Evolutionary conservation across 1,139 yeast genomes (phyloP), one percentile per base, ranked within the genome.

Genomic region (Debaryomycetaceae sp.): DNA sequence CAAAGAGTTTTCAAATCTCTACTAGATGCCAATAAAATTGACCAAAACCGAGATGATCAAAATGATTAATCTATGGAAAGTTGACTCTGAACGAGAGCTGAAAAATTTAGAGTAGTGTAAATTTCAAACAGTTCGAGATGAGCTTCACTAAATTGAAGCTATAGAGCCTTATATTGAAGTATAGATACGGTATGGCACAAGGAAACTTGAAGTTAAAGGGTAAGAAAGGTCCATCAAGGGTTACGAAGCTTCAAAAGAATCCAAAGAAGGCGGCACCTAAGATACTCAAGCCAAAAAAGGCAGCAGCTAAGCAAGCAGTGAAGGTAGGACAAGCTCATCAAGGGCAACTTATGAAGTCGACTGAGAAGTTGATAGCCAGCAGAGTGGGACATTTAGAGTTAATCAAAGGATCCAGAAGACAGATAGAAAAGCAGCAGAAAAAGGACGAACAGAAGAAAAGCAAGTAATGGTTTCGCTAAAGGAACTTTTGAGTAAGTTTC

Each of bases 381-480:
- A 78, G 92, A 61, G 97, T 91, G 4, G 98, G 98, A n/a, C 98
- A 92, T 63, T 73, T 92, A 54, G 98, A 92, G 64, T 61, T 92
- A 38, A 69, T 92, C 48, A 88, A 87, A 61, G 98, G 98, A 11
- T 83, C 94, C n/a, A 81, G 97, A 70, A 79, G 95, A 63, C 80
- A 86, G 55, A 50, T 87, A 13, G 95, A 86, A 56, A 83, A 75
- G 59, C 61, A 59, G 18, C 73, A 68, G 45, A 75, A 74, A 57
- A 59, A 46, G 17, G 55, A 58, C 43, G 48, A 47, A 36, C 49
- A 47, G 40, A 45, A 47, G 22, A 18, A 33, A 17, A 17, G 28
- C 8, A 30, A 38, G 13, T 34, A 16, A 34, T 26, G 31, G 17
- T 13, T 6, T 13, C 26, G 11, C 11, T 22, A 11, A 11, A 8